phyloP scores from a whole-genome alignment of 2,329 filamentous ascomycete genomes.

The Verruconis gallopava region DNA sequence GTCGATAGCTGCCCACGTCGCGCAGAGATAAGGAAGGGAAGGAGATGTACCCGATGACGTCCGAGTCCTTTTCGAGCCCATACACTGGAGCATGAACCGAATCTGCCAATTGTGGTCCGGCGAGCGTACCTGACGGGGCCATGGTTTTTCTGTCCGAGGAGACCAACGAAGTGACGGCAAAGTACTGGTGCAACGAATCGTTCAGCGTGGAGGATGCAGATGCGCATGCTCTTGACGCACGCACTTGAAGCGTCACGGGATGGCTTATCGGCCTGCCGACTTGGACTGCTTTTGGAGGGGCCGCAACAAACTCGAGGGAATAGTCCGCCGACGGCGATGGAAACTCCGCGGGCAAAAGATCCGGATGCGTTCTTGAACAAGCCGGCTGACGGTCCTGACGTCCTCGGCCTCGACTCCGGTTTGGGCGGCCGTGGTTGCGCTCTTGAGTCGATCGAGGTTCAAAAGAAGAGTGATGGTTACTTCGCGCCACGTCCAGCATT shows the following conservation, averaged over 20 bases:
- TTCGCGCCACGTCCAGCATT: too few relatives aligned
- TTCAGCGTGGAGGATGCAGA: background rate
- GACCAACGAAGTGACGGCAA: constrained; percentile 5
- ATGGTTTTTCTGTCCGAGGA: background rate
- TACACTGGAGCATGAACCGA: constrained; percentile 4
- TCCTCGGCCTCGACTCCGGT: too few relatives aligned
- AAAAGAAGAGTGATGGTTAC: too few relatives aligned
- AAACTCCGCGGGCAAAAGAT: too few relatives aligned
- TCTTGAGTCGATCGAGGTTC: too few relatives aligned
- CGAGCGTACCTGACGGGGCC: constrained; percentile 1
- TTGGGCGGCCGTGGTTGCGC: too few relatives aligned
- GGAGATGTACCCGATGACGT: constrained; percentile 7
- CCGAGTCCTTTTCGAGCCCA: background rate
- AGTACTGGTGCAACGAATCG: constrained; percentile 3
- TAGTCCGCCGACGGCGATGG: too few relatives aligned
- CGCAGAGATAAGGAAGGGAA: constrained; percentile 5
- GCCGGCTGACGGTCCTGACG: too few relatives aligned
- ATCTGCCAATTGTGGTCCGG: constrained; percentile 2
- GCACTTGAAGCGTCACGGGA: constrained; percentile 7
- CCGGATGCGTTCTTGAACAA: too few relatives aligned
- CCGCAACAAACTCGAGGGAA: constrained; percentile 6
- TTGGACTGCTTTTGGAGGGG: constrained; percentile 3
- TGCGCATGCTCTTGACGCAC: constrained; percentile 5
- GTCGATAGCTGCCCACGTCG: background rate
- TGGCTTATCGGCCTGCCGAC: constrained; percentile 1